Base-by-base conservation (phyloP, 129 eudicot species). In the Oenanthe sinensis region DNA sequence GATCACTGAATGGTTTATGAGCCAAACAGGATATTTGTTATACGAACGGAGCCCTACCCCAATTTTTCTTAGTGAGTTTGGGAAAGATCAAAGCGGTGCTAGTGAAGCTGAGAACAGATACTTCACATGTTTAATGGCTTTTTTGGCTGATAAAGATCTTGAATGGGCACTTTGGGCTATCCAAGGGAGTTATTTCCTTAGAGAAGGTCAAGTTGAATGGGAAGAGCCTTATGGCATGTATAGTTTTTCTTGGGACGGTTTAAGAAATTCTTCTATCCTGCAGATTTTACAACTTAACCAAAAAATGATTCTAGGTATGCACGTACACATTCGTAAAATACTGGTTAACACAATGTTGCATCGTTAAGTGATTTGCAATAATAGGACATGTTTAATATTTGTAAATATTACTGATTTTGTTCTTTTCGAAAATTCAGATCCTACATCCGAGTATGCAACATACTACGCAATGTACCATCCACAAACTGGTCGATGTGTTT, bases 91-190 rank as follows among this genome's bases (percentile, higher is more conserved):
- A 46, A 62, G 79, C 1, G 97, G 95, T 1, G 75, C 14, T 2
- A 78, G 82, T 44, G 92, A 89, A 74, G 80, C 80, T 37, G 91
- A 86, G 60, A 86, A 92, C 70, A 79, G 87, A 76, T 89, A 81
- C 49, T 89, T 89, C 17, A 81, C 74, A 39, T 92, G 97, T 26
- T 46, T 86, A 78, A 69, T 92, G 83, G 87, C 80, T 26, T 47
- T 76, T 1, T 52, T 88, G 70, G 95, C 97, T 0, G 91, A 87
- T 75, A 50, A 49, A 12, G 97, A 92, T 68, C 22, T 88, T 47
- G 97, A 92, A 75, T 92, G 97, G 97, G 95, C 87, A 11, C 75
- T 89, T n/a, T 92, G 97, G 97, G 84, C 81, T 54, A 82, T 89
- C 16, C 91, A 85, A 11, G 95, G 95, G 17, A 92, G 97, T 74